Evolutionary conservation across 106 monocot species (phyloP), one percentile per base, ranked within the genome.

Genomic region (Narthecium ossifragum): DNA sequence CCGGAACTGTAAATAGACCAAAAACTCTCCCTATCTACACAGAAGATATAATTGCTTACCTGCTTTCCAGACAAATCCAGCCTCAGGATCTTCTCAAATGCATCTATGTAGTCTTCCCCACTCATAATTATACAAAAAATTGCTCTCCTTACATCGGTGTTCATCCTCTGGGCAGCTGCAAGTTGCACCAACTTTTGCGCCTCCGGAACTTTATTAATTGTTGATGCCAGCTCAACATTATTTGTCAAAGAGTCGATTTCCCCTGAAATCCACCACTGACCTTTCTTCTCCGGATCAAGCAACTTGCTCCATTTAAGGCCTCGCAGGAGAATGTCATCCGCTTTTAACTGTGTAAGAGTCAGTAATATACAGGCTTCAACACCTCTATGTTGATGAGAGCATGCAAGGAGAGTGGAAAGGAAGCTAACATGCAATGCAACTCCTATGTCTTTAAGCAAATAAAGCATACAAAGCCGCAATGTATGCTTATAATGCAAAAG

Each of bases 41-140:
- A 12, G 22, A 46, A 63, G 13, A 1, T 6, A 8, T 11, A 55
- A 25, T 7, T 21, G n/a, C 17, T n/a, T n/a, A 90, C 98, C 91
- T 88, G 90, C 65, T 98, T 91, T 52, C 98, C 98, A 59, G 87
- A 74, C 55, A 98, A 64, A 71, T 79, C 75, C 18, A 91, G 66
- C 55, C 77, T 76, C 41, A 98, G 60, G 66, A 98, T 75, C 76
- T 91, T 91, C 80, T 91, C 98, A 75, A 98, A 91, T 34, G 91
- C 81, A 81, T 98, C 91, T 13, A 98, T 10, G 46, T 98, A 98
- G 59, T 91, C 98, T 71, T 98, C 98, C 8, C 62, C 98, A 29
- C 87, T 98, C 83, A 98, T 91, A 17, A 91, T 91, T 53, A 98
- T 80, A 57, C 81, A 91, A 59, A 98, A 98, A 23, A 98, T 87